Evolutionary conservation across 495 filamentous ascomycete species (phyloP).

Genomic region (Trichoderma orchidacearum): DNA sequence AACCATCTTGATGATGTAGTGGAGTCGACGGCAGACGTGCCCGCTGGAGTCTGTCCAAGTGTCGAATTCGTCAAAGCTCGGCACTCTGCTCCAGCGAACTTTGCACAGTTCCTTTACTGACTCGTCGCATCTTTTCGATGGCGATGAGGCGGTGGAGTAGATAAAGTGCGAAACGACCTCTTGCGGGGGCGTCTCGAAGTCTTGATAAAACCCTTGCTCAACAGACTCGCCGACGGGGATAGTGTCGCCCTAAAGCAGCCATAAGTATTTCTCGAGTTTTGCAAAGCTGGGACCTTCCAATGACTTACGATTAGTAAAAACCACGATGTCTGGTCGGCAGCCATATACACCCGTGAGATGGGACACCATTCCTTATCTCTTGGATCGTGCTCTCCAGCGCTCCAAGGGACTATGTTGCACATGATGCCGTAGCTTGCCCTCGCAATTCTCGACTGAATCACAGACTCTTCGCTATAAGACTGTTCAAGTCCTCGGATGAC

Average conservation of each 20-base stretch:
- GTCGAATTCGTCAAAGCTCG: neutral
- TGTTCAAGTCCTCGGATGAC: neutral
- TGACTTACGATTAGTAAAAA: neutral
- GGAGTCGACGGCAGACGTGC: neutral
- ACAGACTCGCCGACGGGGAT: neutral
- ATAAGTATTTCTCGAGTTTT: neutral
- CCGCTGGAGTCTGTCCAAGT: neutral
- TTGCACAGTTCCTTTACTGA: neutral
- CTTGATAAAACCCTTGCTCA: neutral
- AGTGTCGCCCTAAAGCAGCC: neutral
- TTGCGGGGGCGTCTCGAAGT: neutral
- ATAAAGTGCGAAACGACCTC: neutral
- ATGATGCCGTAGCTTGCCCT: neutral
- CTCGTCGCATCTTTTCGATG: neutral
- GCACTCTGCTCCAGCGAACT: neutral
- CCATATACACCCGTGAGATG: neutral
- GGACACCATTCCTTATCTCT: constrained; percentile 1
- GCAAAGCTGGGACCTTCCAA: too few species aligned
- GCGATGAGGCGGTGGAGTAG: neutral
- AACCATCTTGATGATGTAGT: neutral
- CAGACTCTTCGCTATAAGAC: neutral
- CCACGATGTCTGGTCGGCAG: neutral
- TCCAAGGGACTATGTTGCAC: neutral
- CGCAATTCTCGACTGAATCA: neutral
- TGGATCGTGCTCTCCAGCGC: neutral